Evolutionary conservation across 2,329 filamentous ascomycete genomes (phyloP).

Genomic region (Capronia coronata): DNA sequence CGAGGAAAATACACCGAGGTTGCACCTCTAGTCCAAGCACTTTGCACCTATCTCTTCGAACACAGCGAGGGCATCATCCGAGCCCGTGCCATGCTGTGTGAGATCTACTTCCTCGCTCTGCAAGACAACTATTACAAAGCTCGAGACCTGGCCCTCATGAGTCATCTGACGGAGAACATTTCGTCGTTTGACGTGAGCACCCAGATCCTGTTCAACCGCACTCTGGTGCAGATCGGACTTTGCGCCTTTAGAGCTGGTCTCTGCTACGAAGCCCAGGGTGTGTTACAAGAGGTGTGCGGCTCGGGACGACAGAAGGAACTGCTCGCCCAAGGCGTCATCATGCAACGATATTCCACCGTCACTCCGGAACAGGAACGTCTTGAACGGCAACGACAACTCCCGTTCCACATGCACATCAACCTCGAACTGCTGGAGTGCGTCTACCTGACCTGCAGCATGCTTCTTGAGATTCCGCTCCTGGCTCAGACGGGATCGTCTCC

Average conservation of each 20-base stretch:
- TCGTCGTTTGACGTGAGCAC: conserved; percentile 92
- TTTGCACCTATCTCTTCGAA: conserved; percentile 92
- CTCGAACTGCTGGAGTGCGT: conserved; percentile 96
- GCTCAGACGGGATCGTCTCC: conserved; percentile 95
- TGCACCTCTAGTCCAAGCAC: conserved; percentile 67
- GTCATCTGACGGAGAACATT: conserved; percentile 95
- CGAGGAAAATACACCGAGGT: conserved; percentile 63
- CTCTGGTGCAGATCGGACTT: conserved; percentile 92
- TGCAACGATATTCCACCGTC: conserved; percentile 93
- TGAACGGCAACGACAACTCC: conserved; percentile 93
- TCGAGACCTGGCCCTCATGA: conserved; percentile 99
- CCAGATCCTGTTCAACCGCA: conserved; percentile 98
- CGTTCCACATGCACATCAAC: conserved; percentile 99
- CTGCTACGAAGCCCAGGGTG: conserved; percentile 95
- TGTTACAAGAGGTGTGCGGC: conserved; percentile 94
- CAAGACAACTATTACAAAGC: conserved; percentile 98
- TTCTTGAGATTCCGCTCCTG: conserved; percentile 93
- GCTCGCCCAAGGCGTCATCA: conserved; percentile 94
- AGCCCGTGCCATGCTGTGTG: conserved; percentile 93
- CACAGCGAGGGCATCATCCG: conserved; percentile 94
- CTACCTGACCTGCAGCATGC: conserved; percentile 98
- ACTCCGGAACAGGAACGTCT: conserved; percentile 96
- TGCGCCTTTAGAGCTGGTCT: conserved; percentile 97
- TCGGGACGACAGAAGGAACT: conserved; percentile 97
- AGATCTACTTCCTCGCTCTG: conserved; percentile 96